Evolutionary conservation across 2,329 filamentous ascomycete species (phyloP), one percentile per base, ranked within the genome.

Genomic region (Cladosporium halotolerans): DNA sequence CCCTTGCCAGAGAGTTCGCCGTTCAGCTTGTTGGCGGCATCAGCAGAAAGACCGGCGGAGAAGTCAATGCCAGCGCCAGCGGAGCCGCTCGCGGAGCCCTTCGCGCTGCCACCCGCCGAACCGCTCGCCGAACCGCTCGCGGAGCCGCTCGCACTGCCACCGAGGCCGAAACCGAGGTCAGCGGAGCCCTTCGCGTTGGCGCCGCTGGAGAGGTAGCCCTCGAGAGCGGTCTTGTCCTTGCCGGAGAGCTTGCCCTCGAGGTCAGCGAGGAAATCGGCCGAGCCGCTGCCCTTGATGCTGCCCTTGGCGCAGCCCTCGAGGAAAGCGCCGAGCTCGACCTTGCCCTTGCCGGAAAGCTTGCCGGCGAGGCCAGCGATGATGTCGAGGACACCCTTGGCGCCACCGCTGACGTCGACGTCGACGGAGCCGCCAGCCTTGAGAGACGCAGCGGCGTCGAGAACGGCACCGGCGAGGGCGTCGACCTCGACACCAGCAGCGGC

Each of bases 1-100:
- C 36, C 46, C 28, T 49, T 36, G 8, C 46, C 38, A 18, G 46
- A 41, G n/a, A 49, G n/a, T 13, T 40, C 28, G 23, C 46, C 46
- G 13, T 49, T 41, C 16, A 47, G 19, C 18, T 39, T 39, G 11
- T n/a, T 14, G n/a, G 23, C 19, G 9, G 33, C 23, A 8, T 36
- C 39, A 18, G 28, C 47, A n/a, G 10, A 32, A 6, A 50, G 38
- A 23, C 47, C 47, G 13, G 19, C 38, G 14, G 46, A 40, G 33
- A 47, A 39, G n/a, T 47, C 45, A 19, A 46, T 32, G 14, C 36
- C 36, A 40, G 36, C 36, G 16, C 42, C 23, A 42, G 16, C 40
- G 9, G 9, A n/a, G 42, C 16, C 42, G 23, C 39, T 39, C 13
- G 39, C 39, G 6, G 13, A 33, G 46, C 46, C 44, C 13, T 31